Conservation (phyloP, 1,284 basidiomycete species). For the Moesziomyces antarcticus region DNA sequence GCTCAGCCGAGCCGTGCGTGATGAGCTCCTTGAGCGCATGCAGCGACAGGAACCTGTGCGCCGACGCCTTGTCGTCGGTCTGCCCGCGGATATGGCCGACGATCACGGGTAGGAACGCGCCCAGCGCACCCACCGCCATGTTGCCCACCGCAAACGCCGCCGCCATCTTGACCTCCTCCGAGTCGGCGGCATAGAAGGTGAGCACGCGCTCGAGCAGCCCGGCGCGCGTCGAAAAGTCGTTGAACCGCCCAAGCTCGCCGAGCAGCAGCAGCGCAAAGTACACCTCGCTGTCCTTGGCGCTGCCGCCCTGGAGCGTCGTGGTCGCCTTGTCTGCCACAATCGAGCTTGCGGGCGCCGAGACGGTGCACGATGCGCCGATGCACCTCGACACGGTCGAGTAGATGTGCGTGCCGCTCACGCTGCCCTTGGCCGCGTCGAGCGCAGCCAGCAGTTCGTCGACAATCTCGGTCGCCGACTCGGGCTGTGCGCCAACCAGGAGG, state of each 20-base stretch:
- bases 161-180: constrained; percentile 59
- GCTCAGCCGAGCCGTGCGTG: constrained; percentile 83
- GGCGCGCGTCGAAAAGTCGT: constrained; percentile 42
- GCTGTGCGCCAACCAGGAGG: constrained; percentile 82
- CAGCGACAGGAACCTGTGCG: constrained; percentile 74
- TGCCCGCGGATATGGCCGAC: constrained; percentile 78
- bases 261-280: constrained; percentile 56
- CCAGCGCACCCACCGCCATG: constrained; percentile 89
- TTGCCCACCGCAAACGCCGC: constrained; percentile 75
- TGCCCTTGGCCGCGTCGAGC: constrained; percentile 31
- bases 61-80: constrained; percentile 67
- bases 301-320: constrained; percentile 20
- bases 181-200: constrained; percentile 33
- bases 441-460: constrained; percentile 38
- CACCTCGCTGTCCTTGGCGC: constrained; percentile 44
- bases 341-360: constrained; percentile 28
- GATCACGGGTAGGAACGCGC: constrained; percentile 84
- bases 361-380: constrained; percentile 53
- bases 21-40: constrained; percentile 97
- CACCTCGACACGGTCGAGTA: constrained; percentile 56
- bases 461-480: constrained; percentile 48
- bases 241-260: constrained; percentile 57
- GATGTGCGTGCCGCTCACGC: constrained; percentile 35
- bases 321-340: constrained; percentile 32
- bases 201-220: constrained; percentile 47